Percentiles rank a stretch among this genome's conserved stretches.
phyloP scores from a whole-genome alignment of 257 asterid species.

The Parsonsia alboflavescens region DNA sequence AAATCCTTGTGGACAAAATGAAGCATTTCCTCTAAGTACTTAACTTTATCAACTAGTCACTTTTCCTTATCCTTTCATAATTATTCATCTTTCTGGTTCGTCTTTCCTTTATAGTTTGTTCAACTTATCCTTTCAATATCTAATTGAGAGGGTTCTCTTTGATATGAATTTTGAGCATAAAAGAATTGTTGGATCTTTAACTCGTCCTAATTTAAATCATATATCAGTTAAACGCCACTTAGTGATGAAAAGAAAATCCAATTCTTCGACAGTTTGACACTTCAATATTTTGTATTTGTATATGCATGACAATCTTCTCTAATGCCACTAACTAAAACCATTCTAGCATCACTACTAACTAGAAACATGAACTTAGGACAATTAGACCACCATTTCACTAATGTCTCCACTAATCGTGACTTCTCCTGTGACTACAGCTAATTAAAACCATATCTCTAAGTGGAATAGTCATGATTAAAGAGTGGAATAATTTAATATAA shows the following conservation, averaged over 20 bases:
- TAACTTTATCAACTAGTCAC: background rate
- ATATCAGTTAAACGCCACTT: background rate
- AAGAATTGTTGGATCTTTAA: background rate
- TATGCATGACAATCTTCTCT: no score
- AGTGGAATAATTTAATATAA: no score
- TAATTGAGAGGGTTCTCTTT: background rate
- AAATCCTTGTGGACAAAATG: background rate
- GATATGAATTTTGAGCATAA: background rate
- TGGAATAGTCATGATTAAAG: no score
- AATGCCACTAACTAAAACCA: no score
- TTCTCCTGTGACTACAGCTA: no score
- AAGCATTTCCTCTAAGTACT: background rate
- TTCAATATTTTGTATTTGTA: background rate
- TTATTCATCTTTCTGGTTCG: background rate
- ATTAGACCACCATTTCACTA: no score
- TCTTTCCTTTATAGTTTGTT: background rate
- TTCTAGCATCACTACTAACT: no score
- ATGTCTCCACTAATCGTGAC: no score
- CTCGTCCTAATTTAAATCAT: background rate
- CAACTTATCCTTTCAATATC: background rate
- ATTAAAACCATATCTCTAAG: no score
- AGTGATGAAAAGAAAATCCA: background rate
- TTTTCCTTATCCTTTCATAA: background rate
- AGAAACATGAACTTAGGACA: no score
- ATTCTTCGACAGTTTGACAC: background rate